Evolutionary conservation across 345 rosid species (phyloP), one percentile per base, ranked within the genome.

Genomic region (Xanthoceras sorbifolium): DNA sequence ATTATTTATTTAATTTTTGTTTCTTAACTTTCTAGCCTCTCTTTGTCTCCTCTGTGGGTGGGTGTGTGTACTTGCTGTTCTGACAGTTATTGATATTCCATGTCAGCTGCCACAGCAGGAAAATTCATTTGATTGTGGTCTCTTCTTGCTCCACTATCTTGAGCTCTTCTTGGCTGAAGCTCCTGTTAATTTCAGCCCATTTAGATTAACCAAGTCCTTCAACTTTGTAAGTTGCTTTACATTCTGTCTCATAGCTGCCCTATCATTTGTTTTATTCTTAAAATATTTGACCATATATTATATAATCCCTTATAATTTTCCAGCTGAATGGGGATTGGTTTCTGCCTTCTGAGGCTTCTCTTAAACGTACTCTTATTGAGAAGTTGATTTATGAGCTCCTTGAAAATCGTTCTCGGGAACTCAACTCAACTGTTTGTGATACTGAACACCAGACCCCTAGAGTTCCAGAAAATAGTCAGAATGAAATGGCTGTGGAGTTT

Each of bases 41-140:
- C 61, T 68, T 67, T 79, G 28, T 42, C 6, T 64, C 38, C 46
- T 64, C 7, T 42, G 26, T 46, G 28, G 32, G 32, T 71, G 44
- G 69, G 46, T 73, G 76, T 77, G 12, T 48, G 28, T 64, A 31
- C 25, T 48, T 61, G 17, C 23, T 76, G 54, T 76, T 70, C 82
- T 88, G 83, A 90, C 79, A 20, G 74, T 71, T 68, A 46, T 69
- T 71, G 64, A 64, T 76, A 76, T 77, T 78, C 74, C 82, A 36
- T 84, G 28, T 72, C 90, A 96, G 99, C 86, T 96, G 81, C 99
- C 99, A 40, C 99, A 96, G 87, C 99, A 96, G 84, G 98, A 96
- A 77, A 96, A 96, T 83, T 92, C 91, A 50, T 96, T 79, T 86
- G 99, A 96, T 79, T 96, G 99, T 48, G 98, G 99, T 72, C 85